Evolutionary conservation across 2,329 filamentous ascomycete species (phyloP).

Genomic region (Arachnopeziza araneosa): DNA sequence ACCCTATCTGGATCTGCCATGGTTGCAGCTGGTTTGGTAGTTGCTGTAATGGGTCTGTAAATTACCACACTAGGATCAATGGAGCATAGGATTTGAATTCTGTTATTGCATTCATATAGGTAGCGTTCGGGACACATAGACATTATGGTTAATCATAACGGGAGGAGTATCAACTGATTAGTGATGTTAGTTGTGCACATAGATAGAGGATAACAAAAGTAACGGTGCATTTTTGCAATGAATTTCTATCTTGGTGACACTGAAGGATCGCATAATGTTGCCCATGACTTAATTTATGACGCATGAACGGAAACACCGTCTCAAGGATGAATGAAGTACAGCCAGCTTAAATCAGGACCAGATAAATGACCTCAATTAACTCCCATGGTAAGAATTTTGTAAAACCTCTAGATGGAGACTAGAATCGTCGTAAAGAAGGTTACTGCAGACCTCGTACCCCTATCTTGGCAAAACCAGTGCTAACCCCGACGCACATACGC

Average conservation of each 20-base stretch:
- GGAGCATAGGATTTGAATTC: neutral
- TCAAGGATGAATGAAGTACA: no score
- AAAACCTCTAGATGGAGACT: neutral
- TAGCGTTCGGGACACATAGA: neutral
- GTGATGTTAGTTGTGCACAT: neutral
- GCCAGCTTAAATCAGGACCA: no score
- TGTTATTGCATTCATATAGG: neutral
- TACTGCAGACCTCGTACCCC: no score
- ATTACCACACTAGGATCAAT: neutral
- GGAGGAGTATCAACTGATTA: neutral
- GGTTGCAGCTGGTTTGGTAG: neutral
- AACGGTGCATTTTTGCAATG: neutral
- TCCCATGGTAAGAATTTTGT: no score
- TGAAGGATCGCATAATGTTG: no score
- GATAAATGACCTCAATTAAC: no score
- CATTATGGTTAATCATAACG: neutral
- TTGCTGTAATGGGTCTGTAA: neutral
- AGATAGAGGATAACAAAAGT: neutral
- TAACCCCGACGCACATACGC: no score
- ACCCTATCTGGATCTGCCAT: neutral
- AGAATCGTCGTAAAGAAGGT: no score
- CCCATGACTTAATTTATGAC: no score
- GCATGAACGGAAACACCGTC: no score
- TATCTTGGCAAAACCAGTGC: neutral
- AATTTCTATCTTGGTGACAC: neutral